Evolutionary conservation across 148 eudicot genomes (phyloP).

Genomic region (Silene conica): DNA sequence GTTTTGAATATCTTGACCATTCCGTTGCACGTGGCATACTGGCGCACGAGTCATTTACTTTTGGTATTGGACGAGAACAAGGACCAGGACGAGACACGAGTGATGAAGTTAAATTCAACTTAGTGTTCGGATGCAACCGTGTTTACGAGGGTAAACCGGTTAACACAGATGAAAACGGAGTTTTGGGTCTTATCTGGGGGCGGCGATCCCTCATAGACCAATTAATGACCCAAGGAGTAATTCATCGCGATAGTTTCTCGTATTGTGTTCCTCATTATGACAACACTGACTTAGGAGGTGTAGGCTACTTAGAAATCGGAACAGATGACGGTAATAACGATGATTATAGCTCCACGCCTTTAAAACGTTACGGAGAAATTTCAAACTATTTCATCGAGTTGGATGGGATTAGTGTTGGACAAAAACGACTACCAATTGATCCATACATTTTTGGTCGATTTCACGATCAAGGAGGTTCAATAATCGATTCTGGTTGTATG

Average conservation of each 20-base stretch:
- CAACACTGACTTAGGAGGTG: background rate
- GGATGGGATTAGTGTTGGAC: background rate
- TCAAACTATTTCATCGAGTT: background rate
- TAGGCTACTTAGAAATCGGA: background rate
- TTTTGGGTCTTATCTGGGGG: background rate
- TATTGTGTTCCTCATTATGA: conserved; percentile 1
- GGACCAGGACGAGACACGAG: background rate
- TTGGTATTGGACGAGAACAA: background rate
- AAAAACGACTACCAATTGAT: background rate
- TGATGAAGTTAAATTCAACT: background rate
- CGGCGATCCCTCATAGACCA: background rate
- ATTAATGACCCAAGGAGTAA: background rate
- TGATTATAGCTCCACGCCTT: background rate
- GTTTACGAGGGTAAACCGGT: background rate
- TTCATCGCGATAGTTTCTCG: background rate
- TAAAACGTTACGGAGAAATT: background rate
- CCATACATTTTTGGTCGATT: background rate
- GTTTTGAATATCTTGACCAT: background rate
- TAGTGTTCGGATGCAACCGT: background rate
- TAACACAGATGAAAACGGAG: background rate
- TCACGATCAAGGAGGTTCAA: background rate
- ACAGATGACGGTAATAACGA: background rate
- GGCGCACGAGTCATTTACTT: background rate
- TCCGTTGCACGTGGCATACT: background rate
- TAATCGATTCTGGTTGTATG: background rate